Percentiles rank a stretch among this genome's conserved stretches.
phyloP scores from a whole-genome alignment of 2,329 filamentous ascomycete species.

The Massarina eburnea region DNA sequence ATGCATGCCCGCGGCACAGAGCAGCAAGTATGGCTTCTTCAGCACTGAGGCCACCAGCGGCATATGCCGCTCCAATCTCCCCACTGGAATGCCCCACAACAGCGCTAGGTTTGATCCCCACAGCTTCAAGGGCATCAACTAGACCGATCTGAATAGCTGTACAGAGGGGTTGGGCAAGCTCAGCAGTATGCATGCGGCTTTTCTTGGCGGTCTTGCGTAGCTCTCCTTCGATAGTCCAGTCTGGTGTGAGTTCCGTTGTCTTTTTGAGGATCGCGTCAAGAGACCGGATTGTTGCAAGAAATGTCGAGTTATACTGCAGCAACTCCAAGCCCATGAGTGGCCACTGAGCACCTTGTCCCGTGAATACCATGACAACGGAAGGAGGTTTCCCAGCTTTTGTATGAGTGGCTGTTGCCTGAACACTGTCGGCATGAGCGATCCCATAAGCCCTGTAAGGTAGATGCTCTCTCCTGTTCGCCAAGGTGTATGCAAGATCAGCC shows the following conservation, averaged over 20 bases:
- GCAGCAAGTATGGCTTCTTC: slow-evolving; percentile 20
- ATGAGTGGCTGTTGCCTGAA: not conserved
- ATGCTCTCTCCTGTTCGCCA: slow-evolving; percentile 13
- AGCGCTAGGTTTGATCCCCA: slow-evolving; percentile 14
- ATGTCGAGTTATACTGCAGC: slow-evolving; percentile 4
- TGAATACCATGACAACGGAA: slow-evolving; percentile 21
- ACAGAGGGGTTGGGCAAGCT: slow-evolving; percentile 18
- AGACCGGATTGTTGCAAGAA: slow-evolving; percentile 3
- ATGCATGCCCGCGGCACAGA: slow-evolving; percentile 14
- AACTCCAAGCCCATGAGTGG: slow-evolving; percentile 13
- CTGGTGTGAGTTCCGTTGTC: not conserved
- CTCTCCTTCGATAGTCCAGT: slow-evolving; percentile 15
- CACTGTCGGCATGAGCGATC: not conserved
- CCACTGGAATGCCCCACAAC: slow-evolving; percentile 45
- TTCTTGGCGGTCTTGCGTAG: slow-evolving; percentile 7
- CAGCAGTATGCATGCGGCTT: slow-evolving; percentile 6
- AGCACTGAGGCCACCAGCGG: slow-evolving; percentile 25
- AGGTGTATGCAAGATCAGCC: slow-evolving; percentile 16
- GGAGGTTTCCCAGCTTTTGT: not conserved
- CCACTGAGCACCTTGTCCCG: slow-evolving; percentile 30
- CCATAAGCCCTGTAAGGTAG: slow-evolving; percentile 12
- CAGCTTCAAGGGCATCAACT: slow-evolving; percentile 9
- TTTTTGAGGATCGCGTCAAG: slow-evolving; percentile 8
- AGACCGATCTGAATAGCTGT: slow-evolving; percentile 25
- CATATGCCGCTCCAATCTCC: slow-evolving; percentile 46